These are phyloP conservation scores for Lophiotrema nucula DNA, from an alignment of 495 filamentous ascomycete species.

Conservation along the genomic window DNA sequence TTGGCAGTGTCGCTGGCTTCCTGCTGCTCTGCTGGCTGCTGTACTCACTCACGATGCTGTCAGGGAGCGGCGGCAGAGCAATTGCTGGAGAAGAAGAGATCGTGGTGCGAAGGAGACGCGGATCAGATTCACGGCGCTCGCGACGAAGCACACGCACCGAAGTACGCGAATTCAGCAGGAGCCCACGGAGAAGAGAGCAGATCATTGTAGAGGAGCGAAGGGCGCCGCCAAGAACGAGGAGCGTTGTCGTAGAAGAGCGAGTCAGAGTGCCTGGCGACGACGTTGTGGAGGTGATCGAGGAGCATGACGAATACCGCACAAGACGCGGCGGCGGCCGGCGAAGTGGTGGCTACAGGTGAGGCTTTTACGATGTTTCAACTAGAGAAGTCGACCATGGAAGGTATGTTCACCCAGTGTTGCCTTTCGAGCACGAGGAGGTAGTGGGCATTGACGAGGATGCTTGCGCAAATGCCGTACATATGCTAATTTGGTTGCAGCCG, in stretches of 20 bases:
- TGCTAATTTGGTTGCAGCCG: too few relatives aligned
- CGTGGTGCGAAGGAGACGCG: slow-evolving; percentile 24
- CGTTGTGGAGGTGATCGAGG: slow-evolving; percentile 47
- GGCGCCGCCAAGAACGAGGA: slow-evolving; percentile 30
- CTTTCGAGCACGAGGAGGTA: too few relatives aligned
- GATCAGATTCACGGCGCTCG: slow-evolving; percentile 28
- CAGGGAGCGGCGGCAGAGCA: slow-evolving; percentile 5
- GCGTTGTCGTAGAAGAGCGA: slow-evolving; percentile 41
- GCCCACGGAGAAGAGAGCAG: slow-evolving; percentile 23
- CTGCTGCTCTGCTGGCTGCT: slow-evolving; percentile 72
- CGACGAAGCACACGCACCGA: slow-evolving; percentile 35
- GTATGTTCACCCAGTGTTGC: too few relatives aligned
- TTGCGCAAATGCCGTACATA: too few relatives aligned
- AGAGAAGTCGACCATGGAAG: too few relatives aligned
- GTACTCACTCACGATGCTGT: slow-evolving; percentile 40
- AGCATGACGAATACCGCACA: slow-evolving; percentile 38
- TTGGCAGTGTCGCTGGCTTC: slow-evolving; percentile 82
- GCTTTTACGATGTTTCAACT: slow-evolving; percentile 6
- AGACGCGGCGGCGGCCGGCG: slow-evolving; percentile 35
- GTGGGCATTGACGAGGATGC: too few relatives aligned
- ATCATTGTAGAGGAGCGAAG: slow-evolving; percentile 35
- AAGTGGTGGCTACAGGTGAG: slow-evolving; percentile 40
- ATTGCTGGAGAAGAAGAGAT: slow-evolving; percentile 34
- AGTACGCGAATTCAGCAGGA: slow-evolving; percentile 38
- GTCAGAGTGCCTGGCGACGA: slow-evolving; percentile 44